Evolutionary conservation across 192 early-diverging fungal genomes (phyloP).

Genomic region (Entomortierella beljakovae): DNA sequence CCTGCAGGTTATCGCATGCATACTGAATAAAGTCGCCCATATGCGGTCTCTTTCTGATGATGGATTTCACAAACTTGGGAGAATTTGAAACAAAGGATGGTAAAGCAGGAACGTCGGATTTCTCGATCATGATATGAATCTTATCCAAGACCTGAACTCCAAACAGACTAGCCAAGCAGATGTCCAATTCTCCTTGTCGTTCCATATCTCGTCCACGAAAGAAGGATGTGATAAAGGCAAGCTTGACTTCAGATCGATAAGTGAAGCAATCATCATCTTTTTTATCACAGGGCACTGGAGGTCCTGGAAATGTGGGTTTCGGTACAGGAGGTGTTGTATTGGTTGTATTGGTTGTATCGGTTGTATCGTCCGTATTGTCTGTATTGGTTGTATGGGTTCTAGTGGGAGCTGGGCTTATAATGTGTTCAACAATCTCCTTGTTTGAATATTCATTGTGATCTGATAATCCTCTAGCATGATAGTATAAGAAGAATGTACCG

Average conservation of each 20-base stretch:
- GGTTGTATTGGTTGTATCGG: no score
- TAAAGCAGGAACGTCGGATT: slow-evolving; percentile 1
- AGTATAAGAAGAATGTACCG: no score
- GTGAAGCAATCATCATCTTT: slow-evolving; percentile 1
- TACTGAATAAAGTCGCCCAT: slow-evolving; percentile 32
- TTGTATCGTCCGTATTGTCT: no score
- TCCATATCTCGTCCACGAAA: not conserved
- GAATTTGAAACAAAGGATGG: not conserved
- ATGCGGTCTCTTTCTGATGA: slow-evolving; percentile 4
- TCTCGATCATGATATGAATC: slow-evolving; percentile 17
- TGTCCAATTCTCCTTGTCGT: slow-evolving; percentile 1
- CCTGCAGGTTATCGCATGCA: slow-evolving; percentile 7
- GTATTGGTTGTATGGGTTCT: no score
- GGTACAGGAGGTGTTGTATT: no score
- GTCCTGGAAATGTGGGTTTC: no score
- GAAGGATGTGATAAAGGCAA: slow-evolving; percentile 23
- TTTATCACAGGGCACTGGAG: not conserved
- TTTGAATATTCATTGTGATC: no score
- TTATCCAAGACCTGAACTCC: slow-evolving; percentile 1
- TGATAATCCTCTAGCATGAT: no score
- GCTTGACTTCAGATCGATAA: slow-evolving; percentile 6
- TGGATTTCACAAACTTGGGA: not conserved
- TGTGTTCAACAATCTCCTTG: no score
- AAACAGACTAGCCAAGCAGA: slow-evolving; percentile 15
- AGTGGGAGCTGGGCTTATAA: no score